Conservation (phyloP, 23 red algal genomes). For the Gracilaria caudata region DNA sequence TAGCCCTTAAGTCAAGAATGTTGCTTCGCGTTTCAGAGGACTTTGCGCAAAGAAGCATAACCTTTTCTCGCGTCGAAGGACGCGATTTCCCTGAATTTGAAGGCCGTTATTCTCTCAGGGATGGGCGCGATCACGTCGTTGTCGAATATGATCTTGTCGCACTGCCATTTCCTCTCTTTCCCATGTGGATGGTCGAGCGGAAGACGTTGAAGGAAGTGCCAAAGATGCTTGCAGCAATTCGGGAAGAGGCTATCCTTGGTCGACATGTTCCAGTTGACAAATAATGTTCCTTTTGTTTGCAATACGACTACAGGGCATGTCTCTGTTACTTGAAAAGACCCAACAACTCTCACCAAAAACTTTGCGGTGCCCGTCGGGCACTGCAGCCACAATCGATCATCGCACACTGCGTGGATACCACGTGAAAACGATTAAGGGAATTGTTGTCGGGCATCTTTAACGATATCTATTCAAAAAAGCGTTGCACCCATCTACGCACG, state of each 20-base stretch:
- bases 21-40: conserved; percentile 68
- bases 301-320: too few relatives aligned
- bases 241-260: conserved; percentile 57
- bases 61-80: conserved; percentile 66
- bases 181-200: conserved; percentile 88
- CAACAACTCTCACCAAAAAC: too few relatives aligned
- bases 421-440: neutral
- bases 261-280: conserved; percentile 16
- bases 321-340: too few relatives aligned
- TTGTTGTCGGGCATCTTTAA: conserved; percentile 4
- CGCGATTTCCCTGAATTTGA: conserved; percentile 88
- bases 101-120: conserved; percentile 66
- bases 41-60: conserved; percentile 33
- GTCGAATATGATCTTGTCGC: conserved; percentile 86
- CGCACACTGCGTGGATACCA: neutral
- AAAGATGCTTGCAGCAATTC: conserved; percentile 74
- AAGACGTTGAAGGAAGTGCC: conserved; percentile 96
- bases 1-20: conserved; percentile 77
- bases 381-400: neutral
- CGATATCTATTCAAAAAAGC: neutral
- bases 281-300: neutral
- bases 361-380: too few relatives aligned
- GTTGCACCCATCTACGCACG: neutral
- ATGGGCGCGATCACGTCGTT: conserved; percentile 27
- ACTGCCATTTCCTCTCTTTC: conserved; percentile 81